Evolutionary conservation across 257 asterid genomes (phyloP).

Genomic region (Vinca minor): DNA sequence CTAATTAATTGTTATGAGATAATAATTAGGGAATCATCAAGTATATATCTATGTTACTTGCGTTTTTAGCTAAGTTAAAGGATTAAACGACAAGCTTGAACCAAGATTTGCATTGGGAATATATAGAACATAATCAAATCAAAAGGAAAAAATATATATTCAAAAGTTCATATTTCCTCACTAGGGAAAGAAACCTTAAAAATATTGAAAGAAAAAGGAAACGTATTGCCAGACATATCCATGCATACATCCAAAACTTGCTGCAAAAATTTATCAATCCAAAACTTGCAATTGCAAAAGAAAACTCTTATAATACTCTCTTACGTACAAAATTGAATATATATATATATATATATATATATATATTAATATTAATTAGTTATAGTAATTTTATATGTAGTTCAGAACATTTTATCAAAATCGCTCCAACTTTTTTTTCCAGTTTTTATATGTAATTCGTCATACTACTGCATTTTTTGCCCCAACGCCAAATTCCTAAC

Average conservation of each 20-base stretch:
- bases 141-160: background rate
- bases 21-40: background rate
- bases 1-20: too few relatives aligned
- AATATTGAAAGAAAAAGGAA: too few relatives aligned
- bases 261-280: background rate
- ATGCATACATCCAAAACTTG: background rate
- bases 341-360: too few relatives aligned
- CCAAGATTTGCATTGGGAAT: conserved; percentile 8
- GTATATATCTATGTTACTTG: background rate
- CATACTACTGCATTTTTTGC: too few relatives aligned
- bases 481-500: too few relatives aligned
- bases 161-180: background rate
- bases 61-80: background rate
- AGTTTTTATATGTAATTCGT: too few relatives aligned
- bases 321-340: too few relatives aligned
- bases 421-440: too few relatives aligned
- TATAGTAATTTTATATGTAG: too few relatives aligned
- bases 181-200: background rate
- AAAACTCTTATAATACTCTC: too few relatives aligned
- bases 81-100: background rate
- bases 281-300: conserved; percentile 1
- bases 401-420: too few relatives aligned
- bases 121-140: background rate
- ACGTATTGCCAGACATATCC: background rate
- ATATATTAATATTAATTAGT: too few relatives aligned